Evolutionary conservation across 768 basidiomycete species (phyloP), one percentile per base, ranked within the genome.

Genomic region (Cyclocybe cylindracea): DNA sequence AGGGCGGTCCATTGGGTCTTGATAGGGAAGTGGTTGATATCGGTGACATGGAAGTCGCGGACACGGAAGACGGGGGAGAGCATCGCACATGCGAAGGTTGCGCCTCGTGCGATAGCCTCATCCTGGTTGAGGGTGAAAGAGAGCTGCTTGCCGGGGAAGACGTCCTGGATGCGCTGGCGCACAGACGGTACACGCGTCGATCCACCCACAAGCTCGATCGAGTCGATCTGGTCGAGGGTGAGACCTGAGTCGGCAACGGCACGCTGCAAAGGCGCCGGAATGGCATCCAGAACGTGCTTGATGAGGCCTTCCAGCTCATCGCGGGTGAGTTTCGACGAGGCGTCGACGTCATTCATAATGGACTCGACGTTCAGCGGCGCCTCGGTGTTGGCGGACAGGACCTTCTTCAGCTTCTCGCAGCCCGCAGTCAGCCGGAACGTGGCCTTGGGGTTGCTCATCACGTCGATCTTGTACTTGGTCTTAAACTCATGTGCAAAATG

Each of bases 11-110:
- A 98, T 43, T 84, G 82, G 51, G 96, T 86, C 70, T 89, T 94
- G 82, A 98, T 85, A 11, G 94, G 86, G 77, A 91, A 97, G 40
- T 84, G 78, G 50, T 86, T 80, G 72, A 91, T 85, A 70, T 99
- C 97, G 67, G 85, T 82, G 53, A 94, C 76, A 64, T 84, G 78
- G 79, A 99, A 99, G 56, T 98, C 95, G 58, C 94, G 89, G 33
- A 98, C 96, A 58, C 93, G 90, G 90, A 98, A 99, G 46, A 94
- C 87, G 61, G 97, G 97, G 32, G 94, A 97, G 58, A 97, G 87
- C 78, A 93, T 93, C 29, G 97, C 96, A 66, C 96, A 98, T 35
- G 94, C 86, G 69, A 99, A 97, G 49, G 97, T 98, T 45, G 94
- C 91, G 38, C 96, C 97, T 40, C 96, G 91, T 7, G 93, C 94